Conservation (phyloP, 371 early-diverging fungal genomes). For the Lichtheimia ornata region DNA sequence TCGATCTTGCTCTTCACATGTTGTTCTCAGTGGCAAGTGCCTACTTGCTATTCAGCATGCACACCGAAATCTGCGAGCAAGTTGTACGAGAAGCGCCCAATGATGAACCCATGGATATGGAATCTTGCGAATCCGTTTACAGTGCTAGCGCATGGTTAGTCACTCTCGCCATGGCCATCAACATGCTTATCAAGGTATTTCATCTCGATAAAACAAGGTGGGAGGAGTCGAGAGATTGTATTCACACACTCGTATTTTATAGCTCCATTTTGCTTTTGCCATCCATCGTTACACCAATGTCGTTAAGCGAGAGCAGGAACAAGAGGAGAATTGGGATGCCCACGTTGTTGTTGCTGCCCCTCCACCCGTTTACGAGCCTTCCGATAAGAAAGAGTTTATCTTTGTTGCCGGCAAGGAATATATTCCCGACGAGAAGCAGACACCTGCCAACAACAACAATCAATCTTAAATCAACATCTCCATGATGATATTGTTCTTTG, state of each 20-base stretch:
- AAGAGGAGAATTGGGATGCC: conserved; percentile 4
- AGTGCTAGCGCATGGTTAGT: conserved; percentile 34
- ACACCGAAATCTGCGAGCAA: conserved; percentile 38
- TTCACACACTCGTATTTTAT: background rate
- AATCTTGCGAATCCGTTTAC: conserved; percentile 34
- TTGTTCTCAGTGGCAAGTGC: conserved; percentile 40
- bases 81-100: conserved; percentile 23
- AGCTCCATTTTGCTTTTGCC: conserved; percentile 49
- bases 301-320: conserved; percentile 21
- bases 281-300: conserved; percentile 35
- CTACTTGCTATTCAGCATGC: conserved; percentile 32
- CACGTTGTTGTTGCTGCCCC: conserved; percentile 24
- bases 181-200: conserved; percentile 39
- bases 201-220: background rate
- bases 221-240: background rate
- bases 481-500: too few species aligned
- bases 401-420: conserved; percentile 51
- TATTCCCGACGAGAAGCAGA: conserved; percentile 42
- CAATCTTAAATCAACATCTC: background rate
- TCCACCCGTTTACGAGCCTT: conserved; percentile 24
- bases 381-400: conserved; percentile 20
- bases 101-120: conserved; percentile 37
- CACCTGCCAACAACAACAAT: background rate
- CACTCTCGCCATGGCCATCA: conserved; percentile 37
- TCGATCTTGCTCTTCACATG: conserved; percentile 43